These are phyloP conservation scores for Candida sithepensis DNA, from an alignment of 805 yeast genomes.

Conservation along the genomic window DNA sequence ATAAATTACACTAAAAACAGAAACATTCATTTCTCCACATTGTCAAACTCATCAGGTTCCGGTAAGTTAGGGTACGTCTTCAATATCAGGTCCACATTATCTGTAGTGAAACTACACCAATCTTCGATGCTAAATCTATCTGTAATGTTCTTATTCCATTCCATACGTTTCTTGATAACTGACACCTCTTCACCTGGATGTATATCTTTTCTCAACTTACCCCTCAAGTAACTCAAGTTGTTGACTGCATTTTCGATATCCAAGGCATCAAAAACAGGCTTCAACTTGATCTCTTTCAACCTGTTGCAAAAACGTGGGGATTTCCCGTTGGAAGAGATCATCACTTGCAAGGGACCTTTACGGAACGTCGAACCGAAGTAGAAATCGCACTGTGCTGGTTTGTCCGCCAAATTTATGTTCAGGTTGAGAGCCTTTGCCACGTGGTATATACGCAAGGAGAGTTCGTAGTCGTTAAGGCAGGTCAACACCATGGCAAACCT, in stretches of 20 bases:
- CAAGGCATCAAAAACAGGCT: slow-evolving; percentile 35
- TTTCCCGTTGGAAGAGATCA: slow-evolving; percentile 81
- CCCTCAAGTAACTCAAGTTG: slow-evolving; percentile 55
- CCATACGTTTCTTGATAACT: slow-evolving; percentile 61
- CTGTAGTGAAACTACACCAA: slow-evolving; percentile 48
- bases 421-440: slow-evolving; percentile 42
- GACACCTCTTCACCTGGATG: slow-evolving; percentile 43
- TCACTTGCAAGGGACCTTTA: slow-evolving; percentile 68
- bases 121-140: slow-evolving; percentile 55
- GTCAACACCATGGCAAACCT: slow-evolving; percentile 65
- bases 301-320: slow-evolving; percentile 72
- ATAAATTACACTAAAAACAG: neutral
- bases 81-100: slow-evolving; percentile 39
- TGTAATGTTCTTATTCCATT: slow-evolving; percentile 63
- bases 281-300: slow-evolving; percentile 54
- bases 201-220: slow-evolving; percentile 39
- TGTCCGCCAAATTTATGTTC: slow-evolving; percentile 78
- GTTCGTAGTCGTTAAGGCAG: slow-evolving; percentile 67
- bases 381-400: slow-evolving; percentile 80
- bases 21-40: too few species aligned
- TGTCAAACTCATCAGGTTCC: slow-evolving; percentile 21
- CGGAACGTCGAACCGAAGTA: slow-evolving; percentile 79
- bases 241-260: slow-evolving; percentile 53
- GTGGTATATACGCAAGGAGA: slow-evolving; percentile 55
- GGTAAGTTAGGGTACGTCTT: slow-evolving; percentile 49